Evolutionary conservation across 2,329 filamentous ascomycete species (phyloP).

Genomic region (Penicillium sp.): DNA sequence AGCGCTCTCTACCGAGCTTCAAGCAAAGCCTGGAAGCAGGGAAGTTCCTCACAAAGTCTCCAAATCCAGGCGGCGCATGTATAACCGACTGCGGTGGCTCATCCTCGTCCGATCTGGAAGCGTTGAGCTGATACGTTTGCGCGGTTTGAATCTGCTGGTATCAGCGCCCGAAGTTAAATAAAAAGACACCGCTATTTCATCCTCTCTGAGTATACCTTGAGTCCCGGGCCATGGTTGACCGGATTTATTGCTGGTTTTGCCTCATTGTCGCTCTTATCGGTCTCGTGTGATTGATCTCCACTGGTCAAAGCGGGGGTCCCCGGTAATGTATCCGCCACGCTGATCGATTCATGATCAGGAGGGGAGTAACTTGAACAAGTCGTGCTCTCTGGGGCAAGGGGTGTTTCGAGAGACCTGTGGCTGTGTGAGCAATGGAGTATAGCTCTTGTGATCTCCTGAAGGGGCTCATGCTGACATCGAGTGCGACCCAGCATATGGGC

Average conservation of each 20-base stretch:
- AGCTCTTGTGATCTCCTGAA: background rate
- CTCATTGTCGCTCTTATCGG: background rate
- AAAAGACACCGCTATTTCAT: background rate
- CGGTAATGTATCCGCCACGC: constrained; percentile 2
- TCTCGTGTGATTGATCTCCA: background rate
- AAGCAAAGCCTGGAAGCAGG: background rate
- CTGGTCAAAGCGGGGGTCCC: background rate
- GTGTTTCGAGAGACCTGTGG: constrained; percentile 20
- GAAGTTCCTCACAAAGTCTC: constrained; percentile 68
- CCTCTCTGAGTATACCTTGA: constrained; percentile 28
- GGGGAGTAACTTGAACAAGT: constrained; percentile 8
- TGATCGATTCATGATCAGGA: constrained; percentile 3
- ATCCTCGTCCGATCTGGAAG: constrained; percentile 67
- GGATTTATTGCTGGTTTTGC: constrained; percentile 1
- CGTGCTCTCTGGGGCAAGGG: constrained; percentile 10
- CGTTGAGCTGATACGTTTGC: constrained; percentile 19
- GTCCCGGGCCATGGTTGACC: constrained; percentile 16
- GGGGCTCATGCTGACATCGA: constrained; percentile 23
- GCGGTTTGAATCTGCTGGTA: constrained; percentile 36
- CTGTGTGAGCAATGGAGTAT: constrained; percentile 7
- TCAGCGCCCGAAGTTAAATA: background rate
- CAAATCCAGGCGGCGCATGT: constrained; percentile 83
- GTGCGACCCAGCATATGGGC: constrained; percentile 19
- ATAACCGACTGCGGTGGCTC: constrained; percentile 78
- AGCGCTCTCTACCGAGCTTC: too few species aligned